Evolutionary conservation across 192 early-diverging fungal genomes (phyloP).

Genomic region (Anaeromyces robustus): DNA sequence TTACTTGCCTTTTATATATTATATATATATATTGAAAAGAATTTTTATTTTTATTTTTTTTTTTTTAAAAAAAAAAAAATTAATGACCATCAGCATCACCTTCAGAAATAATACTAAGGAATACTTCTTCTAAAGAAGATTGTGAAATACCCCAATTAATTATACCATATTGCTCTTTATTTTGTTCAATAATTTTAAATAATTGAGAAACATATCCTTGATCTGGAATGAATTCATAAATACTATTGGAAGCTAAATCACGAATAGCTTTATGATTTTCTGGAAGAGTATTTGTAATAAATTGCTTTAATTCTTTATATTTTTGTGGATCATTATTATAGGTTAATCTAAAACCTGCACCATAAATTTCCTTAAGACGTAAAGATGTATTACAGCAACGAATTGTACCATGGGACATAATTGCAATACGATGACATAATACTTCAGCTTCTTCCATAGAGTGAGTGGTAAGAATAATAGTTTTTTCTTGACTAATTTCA

Average conservation of each 20-base stretch:
- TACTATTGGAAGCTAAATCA: conserved; percentile 29
- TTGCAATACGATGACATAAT: conserved; percentile 54
- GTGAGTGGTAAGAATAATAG: conserved; percentile 30
- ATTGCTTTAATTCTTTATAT: conserved; percentile 1
- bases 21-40: too few relatives aligned
- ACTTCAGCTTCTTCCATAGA: conserved; percentile 69
- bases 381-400: conserved; percentile 42
- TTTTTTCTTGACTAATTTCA: conserved; percentile 33
- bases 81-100: too few relatives aligned
- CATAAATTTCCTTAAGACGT: conserved; percentile 50
- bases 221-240: conserved; percentile 47
- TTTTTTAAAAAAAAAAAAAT: too few relatives aligned
- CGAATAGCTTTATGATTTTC: conserved; percentile 15
- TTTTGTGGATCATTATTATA: conserved; percentile 18
- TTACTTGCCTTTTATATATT: too few relatives aligned
- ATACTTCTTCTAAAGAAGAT: conserved; percentile 8
- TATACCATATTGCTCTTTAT: conserved; percentile 37
- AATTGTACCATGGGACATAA: conserved; percentile 56
- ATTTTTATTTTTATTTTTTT: too few relatives aligned
- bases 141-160: conserved; percentile 58
- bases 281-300: too few relatives aligned
- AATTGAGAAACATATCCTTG: conserved; percentile 29
- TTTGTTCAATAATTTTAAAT: conserved; percentile 42
- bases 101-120: background rate
- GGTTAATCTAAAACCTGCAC: conserved; percentile 48